These are phyloP conservation scores for Vitis cinerea DNA, from an alignment of 164 flowering plant species.

Conservation along the genomic window DNA sequence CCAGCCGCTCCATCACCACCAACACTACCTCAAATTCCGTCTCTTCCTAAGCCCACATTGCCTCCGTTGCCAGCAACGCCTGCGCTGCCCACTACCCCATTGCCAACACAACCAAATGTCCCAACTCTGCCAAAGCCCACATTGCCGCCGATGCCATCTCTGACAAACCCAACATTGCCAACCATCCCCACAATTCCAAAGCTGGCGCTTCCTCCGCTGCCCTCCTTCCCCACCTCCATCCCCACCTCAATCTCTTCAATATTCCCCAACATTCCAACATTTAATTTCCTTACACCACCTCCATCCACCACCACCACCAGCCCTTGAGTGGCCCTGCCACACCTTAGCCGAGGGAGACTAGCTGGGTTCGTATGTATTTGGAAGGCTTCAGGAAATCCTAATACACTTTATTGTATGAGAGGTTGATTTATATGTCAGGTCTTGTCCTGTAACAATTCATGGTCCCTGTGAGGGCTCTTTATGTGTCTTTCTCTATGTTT, in stretches of 20 bases:
- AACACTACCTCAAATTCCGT: conserved; percentile 11
- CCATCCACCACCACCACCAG: too few species aligned
- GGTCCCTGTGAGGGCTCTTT: too few species aligned
- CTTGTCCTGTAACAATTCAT: too few species aligned
- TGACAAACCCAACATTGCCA: conserved; percentile 5
- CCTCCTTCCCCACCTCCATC: conserved; percentile 6
- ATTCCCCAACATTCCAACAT: too few species aligned
- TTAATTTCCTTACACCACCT: too few species aligned
- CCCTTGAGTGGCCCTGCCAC: too few species aligned
- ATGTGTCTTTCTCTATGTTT: too few species aligned
- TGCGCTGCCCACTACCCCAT: conserved; percentile 5
- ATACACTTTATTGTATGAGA: too few species aligned
- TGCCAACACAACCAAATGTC: conserved; percentile 13
- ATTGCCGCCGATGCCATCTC: conserved; percentile 16
- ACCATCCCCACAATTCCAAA: neutral
- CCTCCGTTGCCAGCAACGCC: conserved; percentile 22
- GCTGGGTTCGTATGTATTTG: too few species aligned
- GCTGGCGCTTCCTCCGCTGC: conserved; percentile 2
- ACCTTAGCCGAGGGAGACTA: too few species aligned
- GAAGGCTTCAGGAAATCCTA: too few species aligned
- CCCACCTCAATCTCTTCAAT: neutral
- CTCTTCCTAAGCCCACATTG: conserved; percentile 14
- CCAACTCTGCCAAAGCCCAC: conserved; percentile 14
- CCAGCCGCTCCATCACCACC: conserved; percentile 21
- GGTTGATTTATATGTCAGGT: too few species aligned